Evolutionary conservation across 1,284 basidiomycete species (phyloP), one percentile per base, ranked within the genome.

Genomic region (Moesziomyces sp.): DNA sequence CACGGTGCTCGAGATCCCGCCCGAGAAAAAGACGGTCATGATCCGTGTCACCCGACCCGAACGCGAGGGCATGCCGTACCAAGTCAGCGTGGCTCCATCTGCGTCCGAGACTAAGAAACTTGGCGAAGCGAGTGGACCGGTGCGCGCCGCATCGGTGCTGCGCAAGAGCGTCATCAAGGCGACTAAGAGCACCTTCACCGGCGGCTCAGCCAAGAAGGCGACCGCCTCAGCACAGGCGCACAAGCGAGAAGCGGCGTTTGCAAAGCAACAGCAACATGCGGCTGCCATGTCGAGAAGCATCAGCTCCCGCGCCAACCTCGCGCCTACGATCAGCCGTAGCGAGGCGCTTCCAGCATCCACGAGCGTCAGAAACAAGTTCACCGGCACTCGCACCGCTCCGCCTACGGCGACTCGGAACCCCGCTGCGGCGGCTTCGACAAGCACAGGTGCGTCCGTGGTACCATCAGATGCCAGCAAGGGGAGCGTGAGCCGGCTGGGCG

Each of bases 131-230:
- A 52, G 38, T 16, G 48, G 46, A 3, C 50, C 61, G 3, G 46
- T 30, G 3, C 53, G 61, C 38, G 58, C 54, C 1, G 58, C 61
- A 10, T 57, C 52, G 28, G 51, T 51, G 26, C 28, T 69, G 47
- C 54, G 61, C 26, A 74, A 74, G 65, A 74, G 58, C 48, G 65
- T 74, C 38, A 57, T 69, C 54, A 74, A 74, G 33, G 65, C 65
- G 23, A 65, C 58, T 24, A 72, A 67, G 53, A 44, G 56, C 28
- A 58, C 62, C 3, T 66, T 71, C 30, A 42, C 45, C 19, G 50
- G 61, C 26, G 46, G 53, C n/a, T 42, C 63, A 8, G 48, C 54
- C 5, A 66, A 58, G 33, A 74, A 74, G 52, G 24, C 52, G 1
- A 44, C 51, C 5, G 51, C 64, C 3, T 46, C 46, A 7, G 64